Evolutionary conservation across 2,329 filamentous ascomycete species (phyloP).

Genomic region (Plectosphaerella cucumerina): DNA sequence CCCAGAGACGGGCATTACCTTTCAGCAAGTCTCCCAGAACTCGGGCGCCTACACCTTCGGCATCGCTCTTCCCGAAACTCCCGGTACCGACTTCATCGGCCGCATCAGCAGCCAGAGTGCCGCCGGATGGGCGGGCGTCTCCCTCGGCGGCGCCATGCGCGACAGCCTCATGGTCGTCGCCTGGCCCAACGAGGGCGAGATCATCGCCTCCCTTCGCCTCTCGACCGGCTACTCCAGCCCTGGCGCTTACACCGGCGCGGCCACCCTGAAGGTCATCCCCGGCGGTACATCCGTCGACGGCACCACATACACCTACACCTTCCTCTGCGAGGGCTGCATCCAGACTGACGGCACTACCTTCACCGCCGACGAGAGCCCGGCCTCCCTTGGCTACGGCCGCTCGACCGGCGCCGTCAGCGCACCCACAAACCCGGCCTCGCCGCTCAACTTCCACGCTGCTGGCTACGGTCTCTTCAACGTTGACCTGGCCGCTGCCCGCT

Average conservation of each 20-base stretch:
- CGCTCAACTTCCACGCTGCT: constrained; percentile 33
- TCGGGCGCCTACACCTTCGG: constrained; percentile 38
- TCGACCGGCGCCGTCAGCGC: not conserved
- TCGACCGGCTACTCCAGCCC: constrained; percentile 41
- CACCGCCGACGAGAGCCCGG: constrained; percentile 25
- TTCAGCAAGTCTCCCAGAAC: constrained; percentile 1
- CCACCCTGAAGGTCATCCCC: constrained; percentile 38
- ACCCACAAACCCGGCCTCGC: constrained; percentile 21
- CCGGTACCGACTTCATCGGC: constrained; percentile 48
- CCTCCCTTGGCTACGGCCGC: constrained; percentile 13
- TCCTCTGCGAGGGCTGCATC: constrained; percentile 44
- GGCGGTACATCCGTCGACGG: constrained; percentile 48
- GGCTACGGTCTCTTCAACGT: constrained; percentile 32
- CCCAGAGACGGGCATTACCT: constrained; percentile 36
- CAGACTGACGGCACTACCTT: constrained; percentile 26
- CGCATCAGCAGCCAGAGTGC: constrained; percentile 45
- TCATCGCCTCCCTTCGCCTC: constrained; percentile 25
- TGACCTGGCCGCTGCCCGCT: constrained; percentile 25
- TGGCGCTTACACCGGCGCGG: constrained; percentile 35
- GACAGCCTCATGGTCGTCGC: constrained; percentile 42
- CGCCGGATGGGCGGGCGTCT: constrained; percentile 40
- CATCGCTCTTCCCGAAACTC: constrained; percentile 44
- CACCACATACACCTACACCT: constrained; percentile 50
- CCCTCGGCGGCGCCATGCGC: constrained; percentile 41
- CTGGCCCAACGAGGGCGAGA: constrained; percentile 41